phyloP scores from a whole-genome alignment of 2,329 filamentous ascomycete genomes.

The Neobulgaria alba region DNA sequence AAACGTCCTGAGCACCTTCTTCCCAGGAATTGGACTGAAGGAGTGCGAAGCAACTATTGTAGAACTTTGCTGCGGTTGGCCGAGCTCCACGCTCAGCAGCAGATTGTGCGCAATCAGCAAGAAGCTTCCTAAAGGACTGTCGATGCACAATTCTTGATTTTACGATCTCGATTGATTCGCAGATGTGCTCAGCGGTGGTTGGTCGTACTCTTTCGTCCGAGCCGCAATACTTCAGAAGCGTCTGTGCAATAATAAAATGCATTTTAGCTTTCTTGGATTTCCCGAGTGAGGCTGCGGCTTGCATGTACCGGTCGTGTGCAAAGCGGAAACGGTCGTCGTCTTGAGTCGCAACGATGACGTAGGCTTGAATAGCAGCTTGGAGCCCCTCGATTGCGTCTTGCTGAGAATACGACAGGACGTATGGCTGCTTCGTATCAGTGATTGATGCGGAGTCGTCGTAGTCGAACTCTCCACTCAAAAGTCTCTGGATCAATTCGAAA shows the following conservation, averaged over 20 bases:
- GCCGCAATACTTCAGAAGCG: slow-evolving; percentile 63
- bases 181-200: slow-evolving; percentile 72
- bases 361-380: slow-evolving; percentile 72
- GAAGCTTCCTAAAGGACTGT: slow-evolving; percentile 56
- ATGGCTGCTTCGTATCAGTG: slow-evolving; percentile 27
- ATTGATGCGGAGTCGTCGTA: slow-evolving; percentile 35
- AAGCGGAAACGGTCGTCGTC: slow-evolving; percentile 84
- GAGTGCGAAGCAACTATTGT: slow-evolving; percentile 65
- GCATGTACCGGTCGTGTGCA: slow-evolving; percentile 78
- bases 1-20: slow-evolving; percentile 59
- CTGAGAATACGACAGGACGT: slow-evolving; percentile 43
- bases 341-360: slow-evolving; percentile 72
- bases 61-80: slow-evolving; percentile 75
- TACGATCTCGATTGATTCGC: slow-evolving; percentile 67
- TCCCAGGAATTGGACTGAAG: slow-evolving; percentile 75
- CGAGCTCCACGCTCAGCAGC: slow-evolving; percentile 77
- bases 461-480: slow-evolving; percentile 68
- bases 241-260: slow-evolving; percentile 84
- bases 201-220: slow-evolving; percentile 57
- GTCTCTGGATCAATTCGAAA: slow-evolving; percentile 67
- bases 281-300: slow-evolving; percentile 61
- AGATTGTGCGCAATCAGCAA: slow-evolving; percentile 70
- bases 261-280: slow-evolving; percentile 67
- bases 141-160: slow-evolving; percentile 53
- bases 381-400: slow-evolving; percentile 67